These are phyloP conservation scores for Zymoseptoria passerinii DNA, from an alignment of 2,329 filamentous ascomycete species.

Conservation along the genomic window DNA sequence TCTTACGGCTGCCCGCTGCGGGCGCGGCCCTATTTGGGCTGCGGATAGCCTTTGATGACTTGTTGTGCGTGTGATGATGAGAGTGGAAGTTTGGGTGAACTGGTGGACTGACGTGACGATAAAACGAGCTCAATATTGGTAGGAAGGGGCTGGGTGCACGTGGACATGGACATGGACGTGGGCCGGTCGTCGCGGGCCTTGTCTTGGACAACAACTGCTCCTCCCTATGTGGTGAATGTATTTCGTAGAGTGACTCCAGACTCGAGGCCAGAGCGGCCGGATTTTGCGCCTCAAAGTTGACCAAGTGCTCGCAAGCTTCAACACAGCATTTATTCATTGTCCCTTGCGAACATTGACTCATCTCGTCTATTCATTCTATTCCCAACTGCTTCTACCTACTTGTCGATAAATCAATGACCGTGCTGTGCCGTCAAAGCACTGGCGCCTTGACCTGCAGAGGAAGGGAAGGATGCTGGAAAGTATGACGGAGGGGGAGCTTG, in stretches of 20 bases:
- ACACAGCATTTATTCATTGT: too few relatives aligned
- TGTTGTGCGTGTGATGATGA: not conserved
- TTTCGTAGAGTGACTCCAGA: not conserved
- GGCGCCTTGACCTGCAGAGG: not conserved
- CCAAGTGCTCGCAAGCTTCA: too few relatives aligned
- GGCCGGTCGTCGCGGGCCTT: not conserved
- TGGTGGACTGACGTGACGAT: not conserved
- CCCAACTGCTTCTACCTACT: not conserved
- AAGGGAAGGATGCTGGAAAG: not conserved
- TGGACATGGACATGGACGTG: not conserved
- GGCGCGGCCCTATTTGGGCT: not conserved
- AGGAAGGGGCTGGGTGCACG: not conserved
- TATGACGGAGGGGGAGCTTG: not conserved
- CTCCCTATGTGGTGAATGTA: not conserved
- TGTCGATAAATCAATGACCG: not conserved
- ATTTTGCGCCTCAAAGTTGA: not conserved
- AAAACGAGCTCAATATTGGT: not conserved
- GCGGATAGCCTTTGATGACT: not conserved
- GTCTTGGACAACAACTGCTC: not conserved
- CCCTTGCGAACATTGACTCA: not conserved
- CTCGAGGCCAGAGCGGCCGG: not conserved
- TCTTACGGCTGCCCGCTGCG: not conserved
- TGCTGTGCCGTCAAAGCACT: not conserved
- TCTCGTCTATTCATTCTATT: not conserved
- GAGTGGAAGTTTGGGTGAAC: not conserved